Evolutionary conservation across 768 basidiomycete genomes (phyloP).

Genomic region (Xerocomus spinulosus): DNA sequence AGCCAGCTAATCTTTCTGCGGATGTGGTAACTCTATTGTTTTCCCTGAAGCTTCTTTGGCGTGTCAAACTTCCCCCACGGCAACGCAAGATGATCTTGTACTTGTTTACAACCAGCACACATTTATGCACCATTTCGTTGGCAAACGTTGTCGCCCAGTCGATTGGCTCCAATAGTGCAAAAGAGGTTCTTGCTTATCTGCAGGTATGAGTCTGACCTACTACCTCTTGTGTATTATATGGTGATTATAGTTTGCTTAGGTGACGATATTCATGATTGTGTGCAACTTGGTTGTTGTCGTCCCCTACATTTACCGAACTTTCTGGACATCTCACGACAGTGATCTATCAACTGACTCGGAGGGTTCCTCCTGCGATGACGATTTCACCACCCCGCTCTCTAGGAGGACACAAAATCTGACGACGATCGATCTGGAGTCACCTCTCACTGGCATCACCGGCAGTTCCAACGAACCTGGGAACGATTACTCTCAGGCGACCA

Average conservation of each 20-base stretch:
- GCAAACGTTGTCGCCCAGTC: not conserved
- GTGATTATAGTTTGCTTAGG: not conserved
- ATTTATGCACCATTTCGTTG: slow-evolving; percentile 5
- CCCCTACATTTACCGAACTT: not conserved
- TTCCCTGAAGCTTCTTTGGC: slow-evolving; percentile 15
- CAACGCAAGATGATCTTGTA: slow-evolving; percentile 16
- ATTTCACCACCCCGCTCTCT: not conserved
- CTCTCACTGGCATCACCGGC: not conserved
- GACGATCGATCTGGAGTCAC: not conserved
- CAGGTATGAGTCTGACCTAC: not conserved
- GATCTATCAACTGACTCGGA: not conserved
- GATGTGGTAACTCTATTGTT: not conserved
- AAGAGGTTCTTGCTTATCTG: not conserved
- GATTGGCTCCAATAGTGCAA: not conserved
- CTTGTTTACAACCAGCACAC: slow-evolving; percentile 10
- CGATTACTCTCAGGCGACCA: too few relatives aligned
- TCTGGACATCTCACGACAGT: not conserved
- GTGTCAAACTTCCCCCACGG: slow-evolving; percentile 10
- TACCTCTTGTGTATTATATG: not conserved
- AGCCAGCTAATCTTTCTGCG: slow-evolving; percentile 3
- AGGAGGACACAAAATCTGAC: not conserved
- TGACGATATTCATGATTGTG: not conserved
- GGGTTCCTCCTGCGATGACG: not conserved
- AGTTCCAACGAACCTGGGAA: too few relatives aligned
- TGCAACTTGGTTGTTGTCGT: not conserved